Base-by-base conservation (phyloP, 495 filamentous ascomycete genomes). In the Chaetomidium leptoderma region DNA sequence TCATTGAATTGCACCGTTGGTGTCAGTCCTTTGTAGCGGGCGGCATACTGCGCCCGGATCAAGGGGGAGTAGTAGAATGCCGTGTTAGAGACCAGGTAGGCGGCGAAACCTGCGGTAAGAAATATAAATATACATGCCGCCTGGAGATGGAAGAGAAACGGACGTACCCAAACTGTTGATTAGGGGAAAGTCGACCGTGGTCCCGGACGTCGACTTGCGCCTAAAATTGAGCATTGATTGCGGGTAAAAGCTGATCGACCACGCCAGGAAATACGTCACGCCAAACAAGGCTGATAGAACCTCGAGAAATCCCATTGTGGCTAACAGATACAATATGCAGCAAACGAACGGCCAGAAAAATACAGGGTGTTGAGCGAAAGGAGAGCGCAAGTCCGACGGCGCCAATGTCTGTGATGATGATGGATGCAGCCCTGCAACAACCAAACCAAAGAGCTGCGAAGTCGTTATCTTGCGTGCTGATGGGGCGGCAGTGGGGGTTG, bases 231-330 rank as follows among this genome's bases (percentile, higher is more conserved):
- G 79, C 37, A 92, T 69, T 1, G 86, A 81, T 65, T 97, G 93
- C 2, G 95, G 92, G 68, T 97, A 98, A 74, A 96, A 97, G 13
- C 90, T 95, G 37, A 87, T 68, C 1, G 87, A 89, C 92, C 92
- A 95, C 66, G 80, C 82, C n/a, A 85, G 51, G 56, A 83, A 84
- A 72, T 86, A 86, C 53, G 77, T 55, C 78, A 82, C 83, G 60
- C 83, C 83, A 44, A 84, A 77, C 0, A 80, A 14, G 55, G 63
- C 67, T n/a, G 83, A 86, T 10, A 82, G 27, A n/a, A 74, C 52
- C 17, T 57, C 54, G 43, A 70, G 61, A 24, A 67, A 54, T 0
- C 44, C 53, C 45, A 63, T 57, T 6, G 23, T 45, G 11, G 10
- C 10, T 16, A 2, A 3, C 2, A 27, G 10, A 17, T 0, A 26